Evolutionary conservation across 805 yeast species (phyloP), one percentile per base, ranked within the genome.

Genomic region (Kuraishia molischiana): DNA sequence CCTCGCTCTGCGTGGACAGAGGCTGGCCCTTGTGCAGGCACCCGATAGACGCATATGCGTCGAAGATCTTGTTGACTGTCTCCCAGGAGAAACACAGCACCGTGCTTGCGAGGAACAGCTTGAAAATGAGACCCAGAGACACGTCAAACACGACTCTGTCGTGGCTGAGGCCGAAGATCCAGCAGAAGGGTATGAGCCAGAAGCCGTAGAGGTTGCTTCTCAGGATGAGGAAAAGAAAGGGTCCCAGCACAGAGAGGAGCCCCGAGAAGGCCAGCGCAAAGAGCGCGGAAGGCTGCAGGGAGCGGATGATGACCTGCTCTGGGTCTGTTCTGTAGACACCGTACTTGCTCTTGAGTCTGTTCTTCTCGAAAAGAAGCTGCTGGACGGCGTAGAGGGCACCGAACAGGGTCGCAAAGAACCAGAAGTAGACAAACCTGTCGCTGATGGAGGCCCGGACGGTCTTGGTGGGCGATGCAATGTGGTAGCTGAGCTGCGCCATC

Each of bases 11-110:
- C 10, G 72, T 56, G 33, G 80, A 72, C 6, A 83, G 64, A 15
- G 85, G 74, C 40, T 72, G 73, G 15, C 73, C 75, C 35, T 79
- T 77, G 47, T 78, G 80, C 37, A 83, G 51, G 52, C 90, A 82
- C 2, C 92, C 90, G 44, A 80, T 69, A 11, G 80, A 69, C 39
- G 84, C 68, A 51, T 79, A 81, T 2, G 81, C 80, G 48, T 76
- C 66, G 51, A 71, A 82, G 1, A 77, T 57, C 39, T 72, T 67
- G 49, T 79, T 78, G 19, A 71, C 52, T 6, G 69, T 34, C 48
- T 82, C 87, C 74, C 82, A 74, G 9, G 53, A 46, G 28, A 64
- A 49, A 29, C 60, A 54, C 18, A 61, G 43, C n/a, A 64, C 46
- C 42, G 53, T 67, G 22, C 64, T 59, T 3, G 57, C 49, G 18